These are phyloP conservation scores for Tillandsia fasciculata DNA, from an alignment of 176 grass and related monocot genomes.

Conservation along the genomic window DNA sequence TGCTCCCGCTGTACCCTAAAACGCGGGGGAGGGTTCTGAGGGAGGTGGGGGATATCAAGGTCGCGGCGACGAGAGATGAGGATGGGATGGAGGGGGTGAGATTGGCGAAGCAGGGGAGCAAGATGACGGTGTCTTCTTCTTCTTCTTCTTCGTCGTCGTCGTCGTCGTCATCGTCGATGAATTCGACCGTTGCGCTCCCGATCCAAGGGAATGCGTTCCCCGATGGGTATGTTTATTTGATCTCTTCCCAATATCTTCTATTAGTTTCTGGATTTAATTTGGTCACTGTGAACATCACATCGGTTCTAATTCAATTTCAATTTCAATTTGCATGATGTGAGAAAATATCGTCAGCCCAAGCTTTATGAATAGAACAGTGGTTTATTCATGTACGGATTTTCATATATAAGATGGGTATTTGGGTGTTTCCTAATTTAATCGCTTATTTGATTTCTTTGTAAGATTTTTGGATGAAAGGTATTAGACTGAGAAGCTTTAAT, in stretches of 20 bases:
- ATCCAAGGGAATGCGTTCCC: constrained; percentile 76
- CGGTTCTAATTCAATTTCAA: background rate
- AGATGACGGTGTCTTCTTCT: background rate
- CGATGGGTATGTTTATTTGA: constrained; percentile 36
- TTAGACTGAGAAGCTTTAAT: too few species aligned
- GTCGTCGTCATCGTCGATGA: constrained; percentile 16
- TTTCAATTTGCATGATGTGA: too few species aligned
- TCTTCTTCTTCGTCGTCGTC: constrained; percentile 9
- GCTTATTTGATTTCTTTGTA: too few species aligned
- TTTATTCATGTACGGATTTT: too few species aligned
- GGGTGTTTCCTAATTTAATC: too few species aligned
- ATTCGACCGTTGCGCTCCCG: constrained; percentile 44
- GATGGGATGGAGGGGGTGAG: constrained; percentile 5
- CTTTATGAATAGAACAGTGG: too few species aligned
- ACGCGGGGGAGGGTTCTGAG: constrained; percentile 41
- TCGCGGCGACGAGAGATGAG: constrained; percentile 30
- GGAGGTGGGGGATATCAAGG: constrained; percentile 60
- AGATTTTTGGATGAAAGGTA: too few species aligned
- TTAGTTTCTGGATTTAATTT: background rate
- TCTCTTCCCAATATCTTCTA: background rate
- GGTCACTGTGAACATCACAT: background rate
- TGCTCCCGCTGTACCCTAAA: constrained; percentile 63
- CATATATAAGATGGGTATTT: too few species aligned
- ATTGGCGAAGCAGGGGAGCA: constrained; percentile 15
- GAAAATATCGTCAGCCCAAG: too few species aligned